These are phyloP conservation scores for Stenogyne calaminthoides DNA, from an alignment of 305 asterid species.

Conservation along the genomic window DNA sequence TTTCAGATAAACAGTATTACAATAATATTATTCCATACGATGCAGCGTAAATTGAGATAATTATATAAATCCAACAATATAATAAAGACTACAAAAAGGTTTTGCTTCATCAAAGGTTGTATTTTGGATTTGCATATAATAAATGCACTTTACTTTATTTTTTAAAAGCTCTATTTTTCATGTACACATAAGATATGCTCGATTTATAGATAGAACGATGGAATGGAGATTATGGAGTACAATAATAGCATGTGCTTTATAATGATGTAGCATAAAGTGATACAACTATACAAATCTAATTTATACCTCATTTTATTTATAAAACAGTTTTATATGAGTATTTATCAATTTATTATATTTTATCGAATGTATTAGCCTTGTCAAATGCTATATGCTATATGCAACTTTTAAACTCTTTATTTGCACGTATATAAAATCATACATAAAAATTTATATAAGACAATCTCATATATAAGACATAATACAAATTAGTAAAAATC, in stretches of 20 bases:
- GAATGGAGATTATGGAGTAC: no score
- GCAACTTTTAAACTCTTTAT: no score
- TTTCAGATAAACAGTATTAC: background rate
- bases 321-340: no score
- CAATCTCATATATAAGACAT: no score
- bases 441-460: no score
- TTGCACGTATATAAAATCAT: no score
- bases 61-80: no score
- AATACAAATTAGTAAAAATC: no score
- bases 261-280: background rate
- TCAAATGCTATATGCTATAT: background rate
- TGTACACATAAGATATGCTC: background rate
- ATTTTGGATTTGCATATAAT: background rate
- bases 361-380: background rate
- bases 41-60: no score
- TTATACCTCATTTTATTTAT: no score
- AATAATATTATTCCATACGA: no score
- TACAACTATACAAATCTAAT: background rate
- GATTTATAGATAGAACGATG: background rate
- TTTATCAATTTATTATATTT: background rate
- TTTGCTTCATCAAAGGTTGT: background rate
- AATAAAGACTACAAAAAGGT: background rate
- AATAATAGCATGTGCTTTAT: no score
- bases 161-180: background rate
- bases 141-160: background rate